Base-by-base conservation (phyloP, 1,284 basidiomycete species). In the Phaffia rhodozyma region DNA sequence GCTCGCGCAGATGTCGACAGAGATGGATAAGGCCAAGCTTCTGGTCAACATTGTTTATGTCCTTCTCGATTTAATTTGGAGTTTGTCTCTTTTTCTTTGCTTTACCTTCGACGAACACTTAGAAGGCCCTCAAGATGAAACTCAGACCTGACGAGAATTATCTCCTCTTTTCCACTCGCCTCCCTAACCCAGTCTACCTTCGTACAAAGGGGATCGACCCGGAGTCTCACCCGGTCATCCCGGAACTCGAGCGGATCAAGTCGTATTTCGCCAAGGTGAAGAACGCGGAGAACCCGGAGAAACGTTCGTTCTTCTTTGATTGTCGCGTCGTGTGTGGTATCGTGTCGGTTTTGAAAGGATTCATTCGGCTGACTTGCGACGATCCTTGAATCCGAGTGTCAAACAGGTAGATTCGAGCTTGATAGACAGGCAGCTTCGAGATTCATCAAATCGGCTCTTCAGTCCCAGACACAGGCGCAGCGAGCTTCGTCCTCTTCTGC, bases 31-130 rank as follows among this genome's bases (percentile, higher is more conserved):
- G 13, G 58, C 61, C 43, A 63, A 67, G 53, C 59, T 67, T 57
- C 54, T 58, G 34, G 65, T 75, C 74, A 71, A 73, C 77, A 84
- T 84, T 83, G 55, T 23, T 18, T 62, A 61, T 21, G 34, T 61
- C 21, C 50, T 66, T 27, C 34, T 51, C 25, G 64, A 66, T 51
- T 50, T 62, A 23, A 56, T 66, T 16, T 66, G 64, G 64, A 59
- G 64, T 66, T 43, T 38, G 64, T 62, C 4, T 21, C 23, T 55
- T 11, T 16, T 20, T 27, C 1, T 29, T 18, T 29, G n/a, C n/a
- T n/a, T n/a, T n/a, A n/a, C n/a, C 9, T 30, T 47, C 23, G 3
- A 21, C 29, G 49, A 2, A 27, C 38, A n/a, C 13, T 9, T 11
- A 1, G 60, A 80, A 80, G 82, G 54, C 58, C 25, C 38, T 52